Evolutionary conservation across 2,329 filamentous ascomycete genomes (phyloP).

Genomic region (Calonectria naviculata): DNA sequence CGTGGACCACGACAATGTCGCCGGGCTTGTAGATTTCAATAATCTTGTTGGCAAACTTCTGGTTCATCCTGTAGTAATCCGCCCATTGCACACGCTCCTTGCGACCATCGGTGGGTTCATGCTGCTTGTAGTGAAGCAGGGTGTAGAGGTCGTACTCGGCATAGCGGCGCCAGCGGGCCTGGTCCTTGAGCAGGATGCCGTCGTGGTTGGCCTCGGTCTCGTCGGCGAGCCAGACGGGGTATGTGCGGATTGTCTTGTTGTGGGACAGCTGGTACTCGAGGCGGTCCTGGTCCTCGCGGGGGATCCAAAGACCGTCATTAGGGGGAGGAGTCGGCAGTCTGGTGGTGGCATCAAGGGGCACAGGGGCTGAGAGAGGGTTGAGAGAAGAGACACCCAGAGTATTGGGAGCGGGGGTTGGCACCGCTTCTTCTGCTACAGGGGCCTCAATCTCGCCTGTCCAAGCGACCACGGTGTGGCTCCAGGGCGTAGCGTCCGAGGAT

Average conservation of each 20-base stretch:
- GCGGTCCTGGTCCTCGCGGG: constrained; percentile 74
- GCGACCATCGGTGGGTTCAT: constrained; percentile 87
- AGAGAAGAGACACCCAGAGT: constrained; percentile 65
- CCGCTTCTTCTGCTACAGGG: constrained; percentile 53
- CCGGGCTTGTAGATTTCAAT: constrained; percentile 91
- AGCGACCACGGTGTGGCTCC: constrained; percentile 92
- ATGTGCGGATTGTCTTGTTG: constrained; percentile 79
- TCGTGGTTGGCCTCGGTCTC: constrained; percentile 74
- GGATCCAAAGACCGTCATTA: constrained; percentile 77
- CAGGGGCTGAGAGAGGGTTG: constrained; percentile 82
- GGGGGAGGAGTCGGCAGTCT: constrained; percentile 67
- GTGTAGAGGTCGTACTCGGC: constrained; percentile 93
- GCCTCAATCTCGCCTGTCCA: constrained; percentile 91
- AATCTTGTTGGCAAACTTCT: constrained; percentile 90
- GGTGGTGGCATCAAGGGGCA: constrained; percentile 74
- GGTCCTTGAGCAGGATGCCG: constrained; percentile 82
- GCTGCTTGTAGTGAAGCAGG: constrained; percentile 95
- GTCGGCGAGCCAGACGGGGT: constrained; percentile 91
- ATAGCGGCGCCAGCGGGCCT: constrained; percentile 88
- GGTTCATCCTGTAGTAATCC: constrained; percentile 94
- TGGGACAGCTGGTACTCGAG: constrained; percentile 81
- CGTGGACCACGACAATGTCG: constrained; percentile 92
- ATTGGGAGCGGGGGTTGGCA: constrained; percentile 56
- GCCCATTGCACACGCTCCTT: constrained; percentile 87
- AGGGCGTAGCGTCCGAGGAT: constrained; percentile 83